Percentiles rank a stretch among this genome's conserved stretches.
These are phyloP conservation scores for Austroboletus novae-zelandiae DNA, from an alignment of 1,284 basidiomycete genomes.

Conservation along the genomic window DNA sequence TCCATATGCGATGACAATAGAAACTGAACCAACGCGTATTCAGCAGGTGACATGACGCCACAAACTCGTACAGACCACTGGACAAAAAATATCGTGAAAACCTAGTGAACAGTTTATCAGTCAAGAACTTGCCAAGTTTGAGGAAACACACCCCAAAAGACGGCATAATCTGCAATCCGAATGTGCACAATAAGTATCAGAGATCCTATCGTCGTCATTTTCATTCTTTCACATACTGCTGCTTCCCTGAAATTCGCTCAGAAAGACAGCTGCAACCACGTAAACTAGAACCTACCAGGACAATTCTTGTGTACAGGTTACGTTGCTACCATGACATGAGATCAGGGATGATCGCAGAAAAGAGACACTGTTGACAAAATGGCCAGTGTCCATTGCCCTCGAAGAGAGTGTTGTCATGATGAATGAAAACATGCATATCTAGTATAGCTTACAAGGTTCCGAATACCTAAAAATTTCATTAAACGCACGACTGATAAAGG, in stretches of 20 bases:
- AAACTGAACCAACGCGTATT: conserved; percentile 7
- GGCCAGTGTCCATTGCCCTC: conserved; percentile 6
- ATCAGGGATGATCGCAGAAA: neutral
- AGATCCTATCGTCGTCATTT: neutral
- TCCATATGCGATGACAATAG: conserved; percentile 18
- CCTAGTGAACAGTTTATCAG: neutral
- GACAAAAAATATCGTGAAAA: neutral
- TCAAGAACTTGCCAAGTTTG: neutral
- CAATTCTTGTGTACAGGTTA: conserved; percentile 2
- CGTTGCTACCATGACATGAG: neutral
- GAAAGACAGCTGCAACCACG: neutral
- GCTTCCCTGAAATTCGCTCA: conserved; percentile 7
- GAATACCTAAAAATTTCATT: conserved; percentile 3
- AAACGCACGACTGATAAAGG: neutral
- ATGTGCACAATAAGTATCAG: neutral
- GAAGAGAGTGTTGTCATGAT: neutral
- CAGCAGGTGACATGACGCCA: neutral
- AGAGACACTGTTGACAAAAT: neutral
- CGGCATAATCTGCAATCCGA: neutral
- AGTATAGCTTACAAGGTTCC: neutral
- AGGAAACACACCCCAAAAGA: neutral
- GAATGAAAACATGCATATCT: too few relatives aligned
- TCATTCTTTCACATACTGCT: conserved; percentile 4
- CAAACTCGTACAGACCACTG: conserved; percentile 7
- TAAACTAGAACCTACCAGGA: conserved; percentile 1